Evolutionary conservation across 495 filamentous ascomycete genomes (phyloP), one percentile per base, ranked within the genome.

Genomic region (Astrothelium subdiscretum): DNA sequence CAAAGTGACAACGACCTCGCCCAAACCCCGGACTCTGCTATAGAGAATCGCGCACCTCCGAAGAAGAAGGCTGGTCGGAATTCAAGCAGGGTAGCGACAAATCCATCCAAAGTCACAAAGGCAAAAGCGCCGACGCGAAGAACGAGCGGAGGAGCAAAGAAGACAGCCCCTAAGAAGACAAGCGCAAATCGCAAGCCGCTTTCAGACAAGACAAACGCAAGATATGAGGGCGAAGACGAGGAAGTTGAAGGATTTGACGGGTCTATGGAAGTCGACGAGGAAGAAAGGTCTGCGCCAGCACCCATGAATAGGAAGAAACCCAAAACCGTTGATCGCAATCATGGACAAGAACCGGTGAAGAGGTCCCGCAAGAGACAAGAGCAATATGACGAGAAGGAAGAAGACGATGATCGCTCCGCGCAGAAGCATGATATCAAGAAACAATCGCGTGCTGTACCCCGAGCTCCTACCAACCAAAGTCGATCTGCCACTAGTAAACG

Each of bases 221-320:
- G 74, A 59, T 64, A 72, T 59, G 73, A 70, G 27, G 81, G 77
- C 38, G 84, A 83, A 51, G 76, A 70, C 12, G 81, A 85, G 63
- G 81, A 83, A 54, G 70, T 79, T 2, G 80, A 77, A 57, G 74
- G 81, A 32, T 71, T 81, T 60, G 68, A 68, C 3, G 69, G 63
- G 31, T 69, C 75, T 20, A 76, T 75, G 24, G 75, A 75, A 38
- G 65, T 66, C 2, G 69, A 57, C 0, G 76, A 76, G 71, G 68
- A 66, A 20, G 76, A 70, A 42, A 72, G 69, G 61, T 63, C 70
- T 12, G 59, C 65, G 62, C 26, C 64, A 42, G 48, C 24, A 35
- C 62, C 29, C 60, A 60, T 57, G 31, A 63, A 64, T 13, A 54
- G 42, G 27, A 32, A 63, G 20, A 72, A 67, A 59, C 57, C 62